phyloP scores from a whole-genome alignment of 2,329 filamentous ascomycete species.

The Albifimbria verrucaria region DNA sequence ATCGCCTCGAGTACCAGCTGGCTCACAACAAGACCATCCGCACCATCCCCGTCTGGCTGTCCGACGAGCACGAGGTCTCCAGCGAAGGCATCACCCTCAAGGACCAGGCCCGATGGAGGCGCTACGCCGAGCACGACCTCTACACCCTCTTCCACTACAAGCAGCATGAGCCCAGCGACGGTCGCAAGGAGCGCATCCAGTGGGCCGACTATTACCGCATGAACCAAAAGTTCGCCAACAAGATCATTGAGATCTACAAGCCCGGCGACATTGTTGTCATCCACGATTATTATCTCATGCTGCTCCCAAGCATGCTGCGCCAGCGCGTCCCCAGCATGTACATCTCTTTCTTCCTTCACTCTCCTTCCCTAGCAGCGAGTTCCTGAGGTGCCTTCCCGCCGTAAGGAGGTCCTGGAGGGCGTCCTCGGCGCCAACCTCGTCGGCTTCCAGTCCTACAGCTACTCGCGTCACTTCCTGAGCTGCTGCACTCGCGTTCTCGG shows the following conservation, averaged over 20 bases:
- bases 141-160: conserved; percentile 97
- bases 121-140: conserved; percentile 86
- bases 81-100: conserved; percentile 70
- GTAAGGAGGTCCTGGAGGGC: conserved; percentile 88
- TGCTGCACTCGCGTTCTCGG: conserved; percentile 89
- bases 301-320: conserved; percentile 83
- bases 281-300: conserved; percentile 90
- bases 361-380: conserved; percentile 94
- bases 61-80: conserved; percentile 66
- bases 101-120: conserved; percentile 82
- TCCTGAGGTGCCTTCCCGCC: conserved; percentile 80
- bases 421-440: conserved; percentile 89
- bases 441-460: conserved; percentile 93
- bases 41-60: conserved; percentile 85
- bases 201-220: conserved; percentile 93
- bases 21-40: conserved; percentile 70
- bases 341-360: conserved; percentile 91
- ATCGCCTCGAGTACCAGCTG: conserved; percentile 70
- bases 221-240: conserved; percentile 89
- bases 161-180: conserved; percentile 85
- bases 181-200: conserved; percentile 72
- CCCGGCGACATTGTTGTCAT: conserved; percentile 90
- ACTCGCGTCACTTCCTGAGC: conserved; percentile 89
- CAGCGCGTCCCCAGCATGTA: conserved; percentile 86
- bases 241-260: conserved; percentile 84